Base-by-base conservation (phyloP, 176 grass and related monocot species). In the Aechmea fasciata region DNA sequence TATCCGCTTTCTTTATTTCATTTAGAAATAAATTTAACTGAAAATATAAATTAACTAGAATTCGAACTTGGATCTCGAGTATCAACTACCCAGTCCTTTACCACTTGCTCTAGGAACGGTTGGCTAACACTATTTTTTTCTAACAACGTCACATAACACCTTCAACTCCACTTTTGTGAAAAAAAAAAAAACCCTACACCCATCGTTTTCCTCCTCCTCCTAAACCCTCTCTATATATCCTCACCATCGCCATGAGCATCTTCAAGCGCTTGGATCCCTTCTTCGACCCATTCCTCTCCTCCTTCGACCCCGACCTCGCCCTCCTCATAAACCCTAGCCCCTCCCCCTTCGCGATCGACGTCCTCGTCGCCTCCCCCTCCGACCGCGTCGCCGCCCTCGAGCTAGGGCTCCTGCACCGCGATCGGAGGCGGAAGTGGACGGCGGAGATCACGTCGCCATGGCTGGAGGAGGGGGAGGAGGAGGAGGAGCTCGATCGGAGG, bases 321-420 rank as follows among this genome's bases (percentile, higher is more conserved):
- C 33, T 73, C 73, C 13, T 72, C 26, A 49, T 66, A 11, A 52
- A 52, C 72, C 23, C 72, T 63, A 10, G 25, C 48, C n/a, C 55
- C 12, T 65, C 71, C 52, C 59, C 29, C 19, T 57, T 69, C 69
- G 74, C 78, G 13, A 47, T 72, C 59, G 66, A 65, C 2, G 4
- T 55, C 5, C 53, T 33, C 15, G 3, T 69, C 0, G 19, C 57
- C 47, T 48, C 63, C 75, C 87, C 91, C 78, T 79, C 64, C 63
- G 75, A 91, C 70, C 92, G 85, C 61, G 81, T 96, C 69, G 11
- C 83, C 11, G 78, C 81, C 0, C 88, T 96, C 13, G 92, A 96
- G 83, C 78, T 96, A 52, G 80, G 83, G 75, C 53, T 76, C 68
- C 72, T 66, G 50, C 77, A 22, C 22, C 52, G 65, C 13, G 75